A percentile compares a stretch with the other conserved stretches of the same genome.
Conservation (phyloP, 345 rosid genomes). For the Angophora floribunda region DNA sequence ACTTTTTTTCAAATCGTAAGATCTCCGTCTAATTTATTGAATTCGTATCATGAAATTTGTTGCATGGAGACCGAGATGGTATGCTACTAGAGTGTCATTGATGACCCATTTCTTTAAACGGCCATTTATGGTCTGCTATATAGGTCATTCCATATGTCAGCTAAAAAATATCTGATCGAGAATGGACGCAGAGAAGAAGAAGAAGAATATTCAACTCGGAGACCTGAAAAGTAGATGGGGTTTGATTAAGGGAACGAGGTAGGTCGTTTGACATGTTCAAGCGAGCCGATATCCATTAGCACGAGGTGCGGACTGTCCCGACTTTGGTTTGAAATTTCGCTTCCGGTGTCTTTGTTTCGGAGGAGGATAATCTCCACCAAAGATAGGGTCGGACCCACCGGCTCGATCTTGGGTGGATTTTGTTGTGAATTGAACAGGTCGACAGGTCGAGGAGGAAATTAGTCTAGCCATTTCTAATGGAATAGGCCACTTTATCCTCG, state of each 20-base stretch:
- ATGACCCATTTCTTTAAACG: not conserved
- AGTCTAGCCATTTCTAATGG: not conserved
- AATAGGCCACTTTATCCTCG: not conserved
- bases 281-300: not conserved
- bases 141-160: not conserved
- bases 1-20: not conserved
- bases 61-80: accelerated
- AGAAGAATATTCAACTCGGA: not conserved
- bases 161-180: too few species aligned
- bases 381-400: not conserved
- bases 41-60: not conserved
- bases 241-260: not conserved
- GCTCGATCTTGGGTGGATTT: not conserved
- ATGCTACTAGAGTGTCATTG: not conserved
- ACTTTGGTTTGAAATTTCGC: not conserved
- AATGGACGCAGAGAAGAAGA: not conserved
- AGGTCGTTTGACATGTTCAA: not conserved
- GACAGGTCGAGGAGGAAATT: not conserved
- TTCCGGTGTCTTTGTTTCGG: too few species aligned
- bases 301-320: not conserved
- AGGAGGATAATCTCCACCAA: not conserved
- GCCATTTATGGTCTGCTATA: accelerated
- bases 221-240: not conserved
- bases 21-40: too few species aligned
- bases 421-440: not conserved